Conservation (phyloP, 257 asterid genomes). For the Salvia miltiorrhiza region DNA sequence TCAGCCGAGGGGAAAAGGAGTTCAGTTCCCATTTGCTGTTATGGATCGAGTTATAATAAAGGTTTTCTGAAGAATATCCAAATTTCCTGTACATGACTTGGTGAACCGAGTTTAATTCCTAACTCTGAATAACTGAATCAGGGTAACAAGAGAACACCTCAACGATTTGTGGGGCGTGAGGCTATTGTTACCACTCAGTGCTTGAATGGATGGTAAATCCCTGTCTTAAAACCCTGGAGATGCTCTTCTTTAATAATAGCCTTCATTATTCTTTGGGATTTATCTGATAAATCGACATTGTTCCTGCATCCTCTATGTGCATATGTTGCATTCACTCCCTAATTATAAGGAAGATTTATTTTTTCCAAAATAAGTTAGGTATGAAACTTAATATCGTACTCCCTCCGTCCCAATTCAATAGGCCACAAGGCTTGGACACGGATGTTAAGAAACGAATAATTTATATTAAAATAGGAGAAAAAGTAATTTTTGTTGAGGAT, state of each 20-base stretch:
- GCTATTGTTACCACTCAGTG: slow-evolving; percentile 92
- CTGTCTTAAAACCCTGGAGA: slow-evolving; percentile 11
- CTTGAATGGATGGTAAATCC: slow-evolving; percentile 86
- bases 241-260: not conserved
- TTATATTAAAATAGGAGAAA: no score
- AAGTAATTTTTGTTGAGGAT: no score
- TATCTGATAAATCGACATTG: not conserved
- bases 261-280: not conserved
- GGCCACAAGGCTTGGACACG: no score
- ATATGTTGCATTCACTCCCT: not conserved
- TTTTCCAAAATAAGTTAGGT: not conserved
- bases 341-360: slow-evolving; percentile 5
- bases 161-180: slow-evolving; percentile 90
- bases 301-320: not conserved
- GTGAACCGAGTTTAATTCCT: slow-evolving; percentile 25
- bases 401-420: no score
- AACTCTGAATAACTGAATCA: slow-evolving; percentile 37
- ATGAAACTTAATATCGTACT: no score
- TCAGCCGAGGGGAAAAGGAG: slow-evolving; percentile 68
- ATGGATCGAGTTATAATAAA: slow-evolving; percentile 83
- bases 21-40: slow-evolving; percentile 85
- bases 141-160: slow-evolving; percentile 99
- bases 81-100: slow-evolving; percentile 19
- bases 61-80: slow-evolving; percentile 40
- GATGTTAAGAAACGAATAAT: no score